Conservation (phyloP, 1,284 basidiomycete species). For the Trichosporon sp. region DNA sequence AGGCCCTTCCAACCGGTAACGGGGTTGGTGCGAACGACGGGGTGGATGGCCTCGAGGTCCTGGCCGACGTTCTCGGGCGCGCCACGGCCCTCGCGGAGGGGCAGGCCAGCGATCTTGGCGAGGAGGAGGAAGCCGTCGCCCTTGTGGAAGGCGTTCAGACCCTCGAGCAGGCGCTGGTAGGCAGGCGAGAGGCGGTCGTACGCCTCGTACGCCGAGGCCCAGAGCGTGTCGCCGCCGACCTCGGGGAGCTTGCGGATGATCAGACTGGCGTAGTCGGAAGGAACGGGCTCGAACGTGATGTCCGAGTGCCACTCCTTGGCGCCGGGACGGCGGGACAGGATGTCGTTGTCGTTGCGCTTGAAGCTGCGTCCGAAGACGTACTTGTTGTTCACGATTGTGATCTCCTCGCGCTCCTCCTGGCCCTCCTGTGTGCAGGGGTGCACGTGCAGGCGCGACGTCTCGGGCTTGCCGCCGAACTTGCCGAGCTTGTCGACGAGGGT, state of each 20-base stretch:
- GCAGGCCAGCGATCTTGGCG: conserved; percentile 7
- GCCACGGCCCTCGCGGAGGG: conserved; percentile 46
- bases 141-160: conserved; percentile 56
- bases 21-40: conserved; percentile 46
- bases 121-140: conserved; percentile 55
- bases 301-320: conserved; percentile 46
- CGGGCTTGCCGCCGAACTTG: conserved; percentile 55
- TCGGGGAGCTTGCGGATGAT: conserved; percentile 57
- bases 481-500: conserved; percentile 53
- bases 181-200: conserved; percentile 60
- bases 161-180: conserved; percentile 56
- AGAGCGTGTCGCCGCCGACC: conserved; percentile 50
- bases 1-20: conserved; percentile 72
- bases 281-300: conserved; percentile 63
- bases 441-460: conserved; percentile 55
- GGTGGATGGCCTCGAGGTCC: conserved; percentile 61
- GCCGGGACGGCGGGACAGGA: conserved; percentile 13
- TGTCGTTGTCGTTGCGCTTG: conserved; percentile 7
- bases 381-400: conserved; percentile 52
- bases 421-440: conserved; percentile 58
- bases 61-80: conserved; percentile 58
- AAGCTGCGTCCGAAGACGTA: conserved; percentile 34
- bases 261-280: conserved; percentile 59
- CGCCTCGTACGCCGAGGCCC: conserved; percentile 56
- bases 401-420: conserved; percentile 48